Percentiles rank a stretch among this genome's conserved stretches.
These are phyloP conservation scores for Russula sp. DNA, from an alignment of 768 basidiomycete genomes.

Conservation along the genomic window DNA sequence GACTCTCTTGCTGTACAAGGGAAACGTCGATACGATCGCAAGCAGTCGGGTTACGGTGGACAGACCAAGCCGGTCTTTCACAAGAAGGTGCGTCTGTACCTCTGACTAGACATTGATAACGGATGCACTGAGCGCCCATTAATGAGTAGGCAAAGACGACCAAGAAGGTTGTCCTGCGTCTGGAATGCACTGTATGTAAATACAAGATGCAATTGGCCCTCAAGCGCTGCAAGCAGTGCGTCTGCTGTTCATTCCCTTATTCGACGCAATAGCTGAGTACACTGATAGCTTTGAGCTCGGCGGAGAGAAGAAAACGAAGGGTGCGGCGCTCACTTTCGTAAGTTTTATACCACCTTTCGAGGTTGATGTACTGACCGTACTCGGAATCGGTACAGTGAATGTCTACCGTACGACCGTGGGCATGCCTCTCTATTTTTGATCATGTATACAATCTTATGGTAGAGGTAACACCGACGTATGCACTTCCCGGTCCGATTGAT, in stretches of 20 bases:
- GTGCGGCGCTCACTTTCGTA: constrained; percentile 91
- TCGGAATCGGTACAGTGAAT: constrained; percentile 12
- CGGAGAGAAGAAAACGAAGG: constrained; percentile 99
- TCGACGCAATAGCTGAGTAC: background rate
- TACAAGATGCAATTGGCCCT: constrained; percentile 95
- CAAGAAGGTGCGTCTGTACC: constrained; percentile 76
- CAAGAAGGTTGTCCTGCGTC: constrained; percentile 97
- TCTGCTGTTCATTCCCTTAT: constrained; percentile 23
- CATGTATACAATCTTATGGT: constrained; percentile 21
- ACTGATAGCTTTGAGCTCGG: constrained; percentile 88
- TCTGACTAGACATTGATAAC: background rate
- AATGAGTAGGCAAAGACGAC: constrained; percentile 82
- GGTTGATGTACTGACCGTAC: background rate
- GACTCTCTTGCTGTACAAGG: constrained; percentile 97
- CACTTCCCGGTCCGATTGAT: constrained; percentile 9
- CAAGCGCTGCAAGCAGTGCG: constrained; percentile 99
- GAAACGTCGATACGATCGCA: constrained; percentile 99
- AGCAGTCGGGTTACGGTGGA: constrained; percentile 98
- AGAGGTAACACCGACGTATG: constrained; percentile 12
- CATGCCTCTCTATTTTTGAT: constrained; percentile 7
- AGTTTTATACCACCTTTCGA: constrained; percentile 33
- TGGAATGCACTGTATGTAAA: constrained; percentile 98
- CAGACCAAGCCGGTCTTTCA: constrained; percentile 99
- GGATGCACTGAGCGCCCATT: background rate
- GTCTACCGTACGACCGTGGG: constrained; percentile 1